Conservation (phyloP, 2,329 filamentous ascomycete species). For the Zasmidium citrigriseum region DNA sequence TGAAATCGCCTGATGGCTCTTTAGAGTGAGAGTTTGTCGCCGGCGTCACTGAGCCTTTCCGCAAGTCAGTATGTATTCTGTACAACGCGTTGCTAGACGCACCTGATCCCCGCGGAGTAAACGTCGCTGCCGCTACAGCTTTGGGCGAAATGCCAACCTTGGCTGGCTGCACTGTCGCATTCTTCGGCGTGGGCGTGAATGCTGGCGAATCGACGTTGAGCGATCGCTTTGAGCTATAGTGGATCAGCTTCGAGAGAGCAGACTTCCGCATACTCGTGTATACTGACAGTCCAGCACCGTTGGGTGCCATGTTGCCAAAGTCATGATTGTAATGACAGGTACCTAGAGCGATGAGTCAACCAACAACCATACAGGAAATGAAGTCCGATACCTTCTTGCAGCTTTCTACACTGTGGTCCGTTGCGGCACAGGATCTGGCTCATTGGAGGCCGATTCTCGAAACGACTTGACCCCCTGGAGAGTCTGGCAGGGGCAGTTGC, state of each 20-base stretch:
- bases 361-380: constrained; percentile 6
- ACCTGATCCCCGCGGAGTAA: constrained; percentile 65
- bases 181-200: constrained; percentile 61
- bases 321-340: constrained; percentile 38
- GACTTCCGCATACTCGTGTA: neutral
- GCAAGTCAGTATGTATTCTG: neutral
- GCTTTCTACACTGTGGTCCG: constrained; percentile 37
- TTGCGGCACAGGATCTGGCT: constrained; percentile 33
- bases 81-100: constrained; percentile 5
- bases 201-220: constrained; percentile 95
- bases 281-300: constrained; percentile 31
- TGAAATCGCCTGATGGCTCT: constrained; percentile 48
- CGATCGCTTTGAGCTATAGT: constrained; percentile 62
- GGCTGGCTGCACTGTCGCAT: constrained; percentile 41
- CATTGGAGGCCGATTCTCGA: constrained; percentile 33
- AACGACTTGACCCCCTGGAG: constrained; percentile 29
- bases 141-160: constrained; percentile 84
- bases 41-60: constrained; percentile 44
- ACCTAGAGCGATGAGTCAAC: constrained; percentile 21
- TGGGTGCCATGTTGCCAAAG: constrained; percentile 28
- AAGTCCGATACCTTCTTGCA: constrained; percentile 31
- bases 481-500: constrained; percentile 29
- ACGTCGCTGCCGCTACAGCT: constrained; percentile 83
- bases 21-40: constrained; percentile 43
- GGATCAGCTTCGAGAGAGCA: constrained; percentile 9